Base-by-base conservation (phyloP, 1,139 yeast species). In the Kodamaea derodonti region DNA sequence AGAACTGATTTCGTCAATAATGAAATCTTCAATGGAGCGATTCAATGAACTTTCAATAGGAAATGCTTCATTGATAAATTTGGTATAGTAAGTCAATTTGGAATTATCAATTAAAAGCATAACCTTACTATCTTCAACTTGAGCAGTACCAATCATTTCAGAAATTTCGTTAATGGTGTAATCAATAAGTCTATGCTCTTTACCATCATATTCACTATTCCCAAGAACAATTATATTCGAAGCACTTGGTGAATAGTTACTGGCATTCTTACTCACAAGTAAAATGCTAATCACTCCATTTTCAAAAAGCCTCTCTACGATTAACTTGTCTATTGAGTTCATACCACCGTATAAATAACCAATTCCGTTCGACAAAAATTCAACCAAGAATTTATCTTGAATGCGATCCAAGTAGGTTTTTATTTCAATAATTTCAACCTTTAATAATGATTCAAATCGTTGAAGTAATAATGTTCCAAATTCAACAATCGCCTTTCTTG, bases 41-140 rank as follows among this genome's bases (percentile, higher is more conserved):
- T 74, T 74, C 46, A 88, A 54, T 47, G 72, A 78, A 58, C 97
- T 87, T 54, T 94, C 98, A 24, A 87, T 66, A 0, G 97, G 97
- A 12, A 88, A 57, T 0, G 95, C 78, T 41, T 84, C 88, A 24
- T 66, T 70, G 35, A 92, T 53, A 50, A 90, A 86, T 51, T 80
- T 78, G 35, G 71, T 74, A 54, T 85, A 88, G 51, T 84, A 88
- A 2, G 70, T 75, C 28, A 77, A 62, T 46, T 72, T 78, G 3
- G 78, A 52, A 0, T 71, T 48, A 33, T 72, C 75, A 0, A 95
- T 82, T 42, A 79, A 65, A 4, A 90, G 59, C 20, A 77, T 47
- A 0, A 72, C 84, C 27, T 59, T 66, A 2, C 53, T 54, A 13
- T 49, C 56, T 11, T 29, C 26, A n/a, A 4, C 22, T n/a, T 16